Evolutionary conservation across 129 eudicot genomes (phyloP), one percentile per base, ranked within the genome.

Genomic region (Pittosporum tobira): DNA sequence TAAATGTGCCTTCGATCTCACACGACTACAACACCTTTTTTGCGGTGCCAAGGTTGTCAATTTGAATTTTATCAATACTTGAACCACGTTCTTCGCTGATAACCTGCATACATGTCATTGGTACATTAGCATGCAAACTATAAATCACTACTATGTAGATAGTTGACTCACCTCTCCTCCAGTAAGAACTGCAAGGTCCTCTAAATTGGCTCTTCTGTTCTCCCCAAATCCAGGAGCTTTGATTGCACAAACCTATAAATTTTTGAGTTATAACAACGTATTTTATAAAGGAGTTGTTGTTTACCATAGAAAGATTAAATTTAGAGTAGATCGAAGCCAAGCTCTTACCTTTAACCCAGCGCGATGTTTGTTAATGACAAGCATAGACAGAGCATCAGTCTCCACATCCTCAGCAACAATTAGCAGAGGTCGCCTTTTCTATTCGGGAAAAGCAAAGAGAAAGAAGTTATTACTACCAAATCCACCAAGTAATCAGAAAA

Each of bases 151-250:
- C 7, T 0, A 75, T 28, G 59, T 68, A 28, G 51, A 59, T 54
- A 64, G 6, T 50, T 66, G 22, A 58, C 76, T 66, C 43, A 91
- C 99, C 99, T 91, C 94, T 63, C 89, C 99, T 54, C 99, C 96
- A 29, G 99, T 91, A 54, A 91, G 94, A 49, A 87, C 74, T 20
- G 99, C 96, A 52, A 91, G 79, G 51, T 91, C 99, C 63, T 87
- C 99, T n/a, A 91, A 57, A 73, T 79, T 91, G 51, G 99, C 90
- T 79, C 95, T 76, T 77, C 90, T 79, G 58, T 71, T 87, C 28
- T 91, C 99, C 76, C 99, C 99, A 79, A 91, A 91, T 44, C 99
- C 99, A 57, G 99, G 99, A 83, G 99, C 79, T 74, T 91, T 91
- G 54, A 91, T 78, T 63, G 99, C 99, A 76, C 99, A 91, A 49